A percentile compares a stretch with the other conserved stretches of the same genome.
phyloP scores from a whole-genome alignment of 2,329 filamentous ascomycete species.

The Pezicula radicicola region DNA sequence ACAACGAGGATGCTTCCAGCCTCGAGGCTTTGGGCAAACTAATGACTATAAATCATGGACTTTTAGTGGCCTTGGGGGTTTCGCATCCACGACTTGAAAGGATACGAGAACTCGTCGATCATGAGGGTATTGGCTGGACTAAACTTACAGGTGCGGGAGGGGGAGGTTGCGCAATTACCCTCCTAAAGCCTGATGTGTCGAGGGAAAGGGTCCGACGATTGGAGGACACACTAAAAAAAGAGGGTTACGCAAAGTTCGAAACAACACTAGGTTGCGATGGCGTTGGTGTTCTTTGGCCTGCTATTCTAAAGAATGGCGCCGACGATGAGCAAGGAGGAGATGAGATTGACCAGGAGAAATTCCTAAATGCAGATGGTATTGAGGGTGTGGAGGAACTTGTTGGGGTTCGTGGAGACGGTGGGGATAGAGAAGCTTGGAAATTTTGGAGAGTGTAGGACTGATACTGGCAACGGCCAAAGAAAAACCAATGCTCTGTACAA shows the following conservation, averaged over 20 bases:
- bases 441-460: constrained; percentile 64
- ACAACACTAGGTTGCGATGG: constrained; percentile 91
- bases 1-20: constrained; percentile 58
- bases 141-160: constrained; percentile 96
- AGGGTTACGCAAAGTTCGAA: constrained; percentile 81
- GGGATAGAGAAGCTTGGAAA: constrained; percentile 78
- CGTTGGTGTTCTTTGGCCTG: constrained; percentile 91
- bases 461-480: constrained; percentile 17
- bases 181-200: constrained; percentile 68
- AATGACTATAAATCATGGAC: constrained; percentile 90
- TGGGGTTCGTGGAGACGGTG: constrained; percentile 67
- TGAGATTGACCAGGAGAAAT: constrained; percentile 88
- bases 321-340: constrained; percentile 78
- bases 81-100: constrained; percentile 92
- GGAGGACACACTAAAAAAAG: constrained; percentile 60
- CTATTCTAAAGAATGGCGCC: constrained; percentile 82
- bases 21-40: constrained; percentile 80
- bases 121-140: constrained; percentile 90
- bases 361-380: constrained; percentile 79
- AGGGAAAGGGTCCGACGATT: constrained; percentile 57
- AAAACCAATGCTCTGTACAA: background rate
- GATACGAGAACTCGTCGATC: constrained; percentile 85
- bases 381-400: constrained; percentile 86
- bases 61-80: constrained; percentile 87
- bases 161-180: constrained; percentile 90